Evolutionary conservation across 176 grass and related monocot genomes (phyloP), one percentile per base, ranked within the genome.

Genomic region (Pharus latifolius): DNA sequence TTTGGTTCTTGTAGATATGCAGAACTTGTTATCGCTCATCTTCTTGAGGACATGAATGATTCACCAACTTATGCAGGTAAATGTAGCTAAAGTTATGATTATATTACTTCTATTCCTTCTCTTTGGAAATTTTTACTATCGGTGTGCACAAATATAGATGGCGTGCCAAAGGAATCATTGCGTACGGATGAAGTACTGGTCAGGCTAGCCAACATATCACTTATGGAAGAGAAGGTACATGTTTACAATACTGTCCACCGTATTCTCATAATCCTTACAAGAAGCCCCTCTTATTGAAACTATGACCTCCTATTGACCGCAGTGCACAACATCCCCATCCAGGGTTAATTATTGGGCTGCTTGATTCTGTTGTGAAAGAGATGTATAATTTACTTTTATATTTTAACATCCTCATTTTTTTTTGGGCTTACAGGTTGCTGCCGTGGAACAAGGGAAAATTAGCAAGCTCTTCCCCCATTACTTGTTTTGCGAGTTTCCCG

Each of bases 141-240:
- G 12, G 7, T 61, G 48, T 70, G 62, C 60, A 66, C 65, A 54
- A 73, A 76, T 68, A 40, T 77, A 99, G 96, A 99, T 95, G 96
- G 96, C 2, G 90, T 99, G 54, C 96, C 96, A 38, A 99, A 84
- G 79, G 96, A 99, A 88, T 60, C 69, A 61, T 65, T 87, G 30
- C 90, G 87, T 35, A 73, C 75, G 10, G 96, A 99, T 81, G 90
- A 99, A 44, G 69, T 83, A 37, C 66, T 99, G 77, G 67, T 95
- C 63, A 91, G 90, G 74, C 60, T 99, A 75, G 87, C 87, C 62
- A 90, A 91, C 83, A 80, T 99, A 73, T 71, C 92, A 44, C 82
- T 95, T 70, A 78, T 91, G 3, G 90, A 99, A 59, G 96, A 86
- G 79, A 99, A 99, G 96, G 96, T 95, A 91, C 47, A 63, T 52